These are phyloP conservation scores for Umbelopsis sp. DNA, from an alignment of 371 early-diverging fungal species.

Conservation along the genomic window DNA sequence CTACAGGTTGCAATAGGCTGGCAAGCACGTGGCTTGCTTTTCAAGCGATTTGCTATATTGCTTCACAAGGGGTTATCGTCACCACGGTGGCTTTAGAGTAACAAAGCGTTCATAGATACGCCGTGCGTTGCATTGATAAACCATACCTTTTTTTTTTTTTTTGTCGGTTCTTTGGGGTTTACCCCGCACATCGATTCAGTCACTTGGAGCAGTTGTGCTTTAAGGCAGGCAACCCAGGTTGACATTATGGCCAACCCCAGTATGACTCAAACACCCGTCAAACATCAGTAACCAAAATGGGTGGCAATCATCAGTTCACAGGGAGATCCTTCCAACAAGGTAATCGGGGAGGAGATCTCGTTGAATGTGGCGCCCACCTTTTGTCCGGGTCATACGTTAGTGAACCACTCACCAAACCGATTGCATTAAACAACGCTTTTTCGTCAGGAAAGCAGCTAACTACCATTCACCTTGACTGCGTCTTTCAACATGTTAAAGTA, in stretches of 20 bases:
- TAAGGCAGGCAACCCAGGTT: background rate
- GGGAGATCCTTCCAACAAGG: background rate
- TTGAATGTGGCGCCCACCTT: background rate
- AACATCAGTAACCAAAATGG: background rate
- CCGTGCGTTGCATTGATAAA: background rate
- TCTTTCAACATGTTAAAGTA: too few relatives aligned
- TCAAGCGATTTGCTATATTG: conserved; percentile 12
- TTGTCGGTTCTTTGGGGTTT: too few relatives aligned
- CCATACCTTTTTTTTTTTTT: background rate
- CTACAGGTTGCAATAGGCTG: background rate
- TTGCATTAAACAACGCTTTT: too few relatives aligned
- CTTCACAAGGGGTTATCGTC: background rate
- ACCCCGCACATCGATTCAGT: too few relatives aligned
- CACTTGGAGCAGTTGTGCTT: too few relatives aligned
- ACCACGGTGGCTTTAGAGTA: background rate
- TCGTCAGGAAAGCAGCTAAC: too few relatives aligned
- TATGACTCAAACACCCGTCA: background rate
- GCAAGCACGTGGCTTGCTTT: conserved; percentile 12
- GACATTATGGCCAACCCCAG: too few relatives aligned
- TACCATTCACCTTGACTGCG: too few relatives aligned
- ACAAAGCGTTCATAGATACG: background rate
- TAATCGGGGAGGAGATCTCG: background rate
- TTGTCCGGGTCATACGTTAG: background rate
- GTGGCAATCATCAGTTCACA: background rate
- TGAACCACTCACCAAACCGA: too few relatives aligned